phyloP scores from a whole-genome alignment of 768 basidiomycete genomes.

The Daedaleopsis nitida region DNA sequence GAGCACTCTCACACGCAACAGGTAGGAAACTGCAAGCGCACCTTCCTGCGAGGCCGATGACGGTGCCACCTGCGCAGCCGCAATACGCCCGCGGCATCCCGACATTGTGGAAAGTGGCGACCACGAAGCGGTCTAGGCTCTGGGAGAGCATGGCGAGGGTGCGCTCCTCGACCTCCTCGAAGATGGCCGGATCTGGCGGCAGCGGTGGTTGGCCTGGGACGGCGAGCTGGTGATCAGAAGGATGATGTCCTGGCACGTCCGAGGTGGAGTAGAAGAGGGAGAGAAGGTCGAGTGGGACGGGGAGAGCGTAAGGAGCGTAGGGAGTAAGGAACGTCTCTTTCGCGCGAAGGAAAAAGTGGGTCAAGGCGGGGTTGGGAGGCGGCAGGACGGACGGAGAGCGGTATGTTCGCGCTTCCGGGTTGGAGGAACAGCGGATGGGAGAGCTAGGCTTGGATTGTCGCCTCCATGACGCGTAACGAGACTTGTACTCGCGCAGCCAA shows the following conservation, averaged over 20 bases:
- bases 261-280: conserved; percentile 41
- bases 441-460: conserved; percentile 31
- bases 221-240: conserved; percentile 3
- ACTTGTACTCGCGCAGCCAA: conserved; percentile 76
- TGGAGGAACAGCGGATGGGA: conserved; percentile 22
- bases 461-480: conserved; percentile 45
- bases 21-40: conserved; percentile 21
- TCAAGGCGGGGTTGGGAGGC: conserved; percentile 42
- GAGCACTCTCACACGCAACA: not conserved
- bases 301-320: conserved; percentile 69
- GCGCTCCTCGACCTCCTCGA: conserved; percentile 60
- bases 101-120: conserved; percentile 69
- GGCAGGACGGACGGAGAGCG: conserved; percentile 15
- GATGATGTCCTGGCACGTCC: conserved; percentile 6
- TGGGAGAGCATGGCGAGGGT: conserved; percentile 60
- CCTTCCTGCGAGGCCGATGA: conserved; percentile 49
- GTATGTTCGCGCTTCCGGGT: conserved; percentile 18
- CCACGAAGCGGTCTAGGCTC: conserved; percentile 66
- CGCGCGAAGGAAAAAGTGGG: conserved; percentile 77
- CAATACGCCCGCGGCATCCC: conserved; percentile 71
- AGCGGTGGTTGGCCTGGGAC: conserved; percentile 21
- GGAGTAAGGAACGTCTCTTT: conserved; percentile 83
- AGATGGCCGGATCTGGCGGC: conserved; percentile 68
- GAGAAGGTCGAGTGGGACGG: conserved; percentile 66
- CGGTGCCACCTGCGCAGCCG: conserved; percentile 64